Evolutionary conservation across 2,329 filamentous ascomycete species (phyloP).

Genomic region (Colletotrichum salicis): DNA sequence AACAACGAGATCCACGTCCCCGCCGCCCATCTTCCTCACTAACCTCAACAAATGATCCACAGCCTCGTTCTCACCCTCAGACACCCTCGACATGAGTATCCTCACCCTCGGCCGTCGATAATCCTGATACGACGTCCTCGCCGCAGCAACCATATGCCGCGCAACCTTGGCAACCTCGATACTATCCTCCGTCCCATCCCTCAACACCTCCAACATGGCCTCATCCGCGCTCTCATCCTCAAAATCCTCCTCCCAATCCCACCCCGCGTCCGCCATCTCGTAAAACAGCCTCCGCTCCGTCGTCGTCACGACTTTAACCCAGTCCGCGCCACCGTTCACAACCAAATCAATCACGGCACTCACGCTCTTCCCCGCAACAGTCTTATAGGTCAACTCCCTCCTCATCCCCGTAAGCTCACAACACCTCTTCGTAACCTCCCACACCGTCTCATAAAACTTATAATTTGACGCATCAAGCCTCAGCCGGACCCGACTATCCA

Average conservation of each 20-base stretch:
- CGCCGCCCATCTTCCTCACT: constrained; percentile 42
- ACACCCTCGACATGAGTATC: constrained; percentile 48
- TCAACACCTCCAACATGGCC: constrained; percentile 41
- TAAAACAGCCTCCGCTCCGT: constrained; percentile 45
- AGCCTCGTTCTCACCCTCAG: constrained; percentile 41
- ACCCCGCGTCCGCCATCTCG: constrained; percentile 54
- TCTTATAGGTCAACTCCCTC: constrained; percentile 26
- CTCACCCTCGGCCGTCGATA: constrained; percentile 50
- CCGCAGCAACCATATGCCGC: constrained; percentile 48
- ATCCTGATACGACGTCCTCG: constrained; percentile 47
- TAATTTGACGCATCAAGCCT: constrained; percentile 35
- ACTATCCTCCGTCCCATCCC: constrained; percentile 28
- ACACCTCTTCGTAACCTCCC: constrained; percentile 35
- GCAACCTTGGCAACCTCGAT: constrained; percentile 43
- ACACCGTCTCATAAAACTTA: constrained; percentile 36
- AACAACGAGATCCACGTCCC: constrained; percentile 46
- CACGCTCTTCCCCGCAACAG: not conserved
- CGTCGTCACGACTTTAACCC: constrained; percentile 37
- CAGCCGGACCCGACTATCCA: constrained; percentile 21
- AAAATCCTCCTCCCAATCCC: constrained; percentile 51
- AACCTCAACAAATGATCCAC: constrained; percentile 46
- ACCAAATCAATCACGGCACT: constrained; percentile 34
- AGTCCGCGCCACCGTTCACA: constrained; percentile 28
- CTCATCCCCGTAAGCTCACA: constrained; percentile 28
- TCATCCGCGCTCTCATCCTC: constrained; percentile 49